Percentiles rank a stretch among this genome's conserved stretches.
Evolutionary conservation across 2,329 filamentous ascomycete genomes (phyloP).

Genomic region (Aspergillus spinulosporus): DNA sequence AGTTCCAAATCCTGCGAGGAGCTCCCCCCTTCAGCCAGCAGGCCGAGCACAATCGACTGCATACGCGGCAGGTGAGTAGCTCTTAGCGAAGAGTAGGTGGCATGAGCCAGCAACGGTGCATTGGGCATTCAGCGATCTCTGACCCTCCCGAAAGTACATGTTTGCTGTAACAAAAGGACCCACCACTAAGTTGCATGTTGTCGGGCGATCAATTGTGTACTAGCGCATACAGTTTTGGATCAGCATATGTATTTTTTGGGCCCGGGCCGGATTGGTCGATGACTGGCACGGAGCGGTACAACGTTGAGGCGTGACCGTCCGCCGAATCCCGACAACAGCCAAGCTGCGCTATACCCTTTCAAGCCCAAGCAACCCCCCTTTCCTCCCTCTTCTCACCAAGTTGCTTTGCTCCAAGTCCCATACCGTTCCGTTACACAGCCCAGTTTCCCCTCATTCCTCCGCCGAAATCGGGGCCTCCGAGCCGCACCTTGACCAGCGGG

Average conservation of each 20-base stretch:
- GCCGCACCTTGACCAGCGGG: constrained; percentile 13
- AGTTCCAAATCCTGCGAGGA: too few species aligned
- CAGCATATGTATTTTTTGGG: constrained; percentile 23
- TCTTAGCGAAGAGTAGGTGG: constrained; percentile 15
- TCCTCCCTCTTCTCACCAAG: constrained; percentile 5
- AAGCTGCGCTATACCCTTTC: constrained; percentile 25
- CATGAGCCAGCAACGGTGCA: constrained; percentile 14
- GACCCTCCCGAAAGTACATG: constrained; percentile 9
- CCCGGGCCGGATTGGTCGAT: constrained; percentile 19
- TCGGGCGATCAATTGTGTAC: constrained; percentile 19
- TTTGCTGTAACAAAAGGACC: constrained; percentile 18
- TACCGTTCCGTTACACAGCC: background rate
- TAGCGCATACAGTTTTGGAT: constrained; percentile 13
- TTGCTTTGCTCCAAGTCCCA: constrained; percentile 4
- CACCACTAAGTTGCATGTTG: constrained; percentile 21
- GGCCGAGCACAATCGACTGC: background rate
- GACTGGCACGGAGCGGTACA: constrained; percentile 27
- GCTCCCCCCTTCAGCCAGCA: background rate
- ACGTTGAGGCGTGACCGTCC: constrained; percentile 6
- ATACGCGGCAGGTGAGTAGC: constrained; percentile 11
- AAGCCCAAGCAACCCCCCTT: constrained; percentile 20
- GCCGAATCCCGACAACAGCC: constrained; percentile 37
- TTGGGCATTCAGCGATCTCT: constrained; percentile 13
- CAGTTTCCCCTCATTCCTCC: constrained; percentile 13
- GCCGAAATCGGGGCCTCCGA: constrained; percentile 33